phyloP scores from a whole-genome alignment of 2,329 filamentous ascomycete genomes.

The Cladobotryum protrusum region DNA sequence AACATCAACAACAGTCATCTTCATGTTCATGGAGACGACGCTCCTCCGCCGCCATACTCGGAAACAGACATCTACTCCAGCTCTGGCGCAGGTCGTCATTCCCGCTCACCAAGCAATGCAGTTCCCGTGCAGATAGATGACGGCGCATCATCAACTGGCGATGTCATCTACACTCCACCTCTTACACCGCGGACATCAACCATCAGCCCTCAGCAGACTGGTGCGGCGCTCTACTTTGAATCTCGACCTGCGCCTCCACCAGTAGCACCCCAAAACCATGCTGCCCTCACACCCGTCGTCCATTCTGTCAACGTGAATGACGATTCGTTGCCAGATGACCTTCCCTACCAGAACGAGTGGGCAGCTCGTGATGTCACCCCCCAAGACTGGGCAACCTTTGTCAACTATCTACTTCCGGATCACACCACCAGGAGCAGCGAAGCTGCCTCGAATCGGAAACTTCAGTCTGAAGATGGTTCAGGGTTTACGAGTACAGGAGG shows the following conservation, averaged over 20 bases:
- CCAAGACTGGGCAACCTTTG: conserved; percentile 55
- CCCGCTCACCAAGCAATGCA: conserved; percentile 18
- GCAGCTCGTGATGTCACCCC: conserved; percentile 38
- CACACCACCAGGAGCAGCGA: conserved; percentile 40
- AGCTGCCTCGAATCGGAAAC: conserved; percentile 43
- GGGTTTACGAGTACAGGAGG: conserved; percentile 25
- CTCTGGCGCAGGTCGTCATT: conserved; percentile 22
- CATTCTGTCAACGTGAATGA: conserved; percentile 31
- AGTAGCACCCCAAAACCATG: conserved; percentile 16
- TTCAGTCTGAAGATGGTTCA: conserved; percentile 33
- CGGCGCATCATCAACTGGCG: conserved; percentile 35
- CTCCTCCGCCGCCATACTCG: conserved; percentile 51
- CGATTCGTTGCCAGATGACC: conserved; percentile 33
- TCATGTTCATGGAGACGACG: conserved; percentile 25
- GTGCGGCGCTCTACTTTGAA: conserved; percentile 38
- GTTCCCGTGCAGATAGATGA: conserved; percentile 27
- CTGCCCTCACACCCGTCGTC: conserved; percentile 20
- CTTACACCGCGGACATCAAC: conserved; percentile 36
- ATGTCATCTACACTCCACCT: conserved; percentile 47
- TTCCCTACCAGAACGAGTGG: conserved; percentile 37
- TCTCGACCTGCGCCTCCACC: conserved; percentile 30
- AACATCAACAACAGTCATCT: conserved; percentile 11
- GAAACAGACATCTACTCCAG: conserved; percentile 51
- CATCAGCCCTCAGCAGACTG: conserved; percentile 12
- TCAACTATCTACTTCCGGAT: conserved; percentile 49